phyloP scores from a whole-genome alignment of 495 filamentous ascomycete species.

The Amphirosellinia nigrospora region DNA sequence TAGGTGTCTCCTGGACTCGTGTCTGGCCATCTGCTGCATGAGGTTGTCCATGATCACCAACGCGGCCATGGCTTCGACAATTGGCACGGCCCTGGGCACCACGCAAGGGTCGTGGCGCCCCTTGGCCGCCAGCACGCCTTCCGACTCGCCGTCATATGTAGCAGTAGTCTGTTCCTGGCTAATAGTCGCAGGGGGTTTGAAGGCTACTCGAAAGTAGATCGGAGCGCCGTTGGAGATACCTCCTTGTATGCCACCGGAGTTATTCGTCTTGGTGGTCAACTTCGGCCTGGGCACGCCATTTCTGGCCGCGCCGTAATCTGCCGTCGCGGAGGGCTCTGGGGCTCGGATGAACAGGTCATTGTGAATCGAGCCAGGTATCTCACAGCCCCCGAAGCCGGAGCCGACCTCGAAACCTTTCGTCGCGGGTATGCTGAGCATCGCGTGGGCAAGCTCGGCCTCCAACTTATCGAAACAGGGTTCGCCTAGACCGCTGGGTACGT shows the following conservation, averaged over 20 bases:
- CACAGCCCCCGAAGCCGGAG: conserved; percentile 88
- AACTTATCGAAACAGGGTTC: conserved; percentile 98
- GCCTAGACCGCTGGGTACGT: conserved; percentile 84
- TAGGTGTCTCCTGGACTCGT: conserved; percentile 55
- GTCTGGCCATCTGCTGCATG: conserved; percentile 80
- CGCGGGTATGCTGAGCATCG: conserved; percentile 96
- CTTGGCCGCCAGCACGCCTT: conserved; percentile 88
- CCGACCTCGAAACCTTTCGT: conserved; percentile 98
- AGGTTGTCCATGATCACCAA: conserved; percentile 92
- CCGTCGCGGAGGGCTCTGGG: conserved; percentile 49
- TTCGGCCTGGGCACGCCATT: conserved; percentile 51
- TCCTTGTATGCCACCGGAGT: conserved; percentile 95
- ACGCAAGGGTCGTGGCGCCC: conserved; percentile 96
- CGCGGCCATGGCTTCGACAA: conserved; percentile 95
- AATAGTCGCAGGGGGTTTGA: conserved; percentile 97
- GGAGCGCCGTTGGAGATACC: conserved; percentile 94
- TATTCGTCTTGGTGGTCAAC: conserved; percentile 92
- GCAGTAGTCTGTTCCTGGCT: conserved; percentile 88
- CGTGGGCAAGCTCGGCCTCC: conserved; percentile 90
- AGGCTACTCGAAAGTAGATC: conserved; percentile 94
- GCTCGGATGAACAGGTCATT: conserved; percentile 83
- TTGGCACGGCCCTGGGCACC: conserved; percentile 69
- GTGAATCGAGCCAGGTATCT: conserved; percentile 87
- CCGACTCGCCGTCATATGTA: conserved; percentile 70
- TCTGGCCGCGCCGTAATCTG: conserved; percentile 43